Evolutionary conservation across 768 basidiomycete genomes (phyloP).

Genomic region (Pleurotus eryngii): DNA sequence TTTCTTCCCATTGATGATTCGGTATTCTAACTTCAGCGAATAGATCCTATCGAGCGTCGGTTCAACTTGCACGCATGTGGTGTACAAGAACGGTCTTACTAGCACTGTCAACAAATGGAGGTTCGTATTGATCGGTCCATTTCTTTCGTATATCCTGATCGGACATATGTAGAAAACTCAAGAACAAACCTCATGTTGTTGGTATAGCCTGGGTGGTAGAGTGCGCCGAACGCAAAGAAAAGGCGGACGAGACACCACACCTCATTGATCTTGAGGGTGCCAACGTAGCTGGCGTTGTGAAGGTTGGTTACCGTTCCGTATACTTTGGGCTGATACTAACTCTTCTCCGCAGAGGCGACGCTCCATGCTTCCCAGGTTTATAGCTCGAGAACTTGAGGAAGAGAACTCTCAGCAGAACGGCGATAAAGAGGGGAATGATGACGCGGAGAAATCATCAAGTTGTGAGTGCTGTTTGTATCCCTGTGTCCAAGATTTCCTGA

Average conservation of each 20-base stretch:
- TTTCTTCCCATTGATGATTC: not conserved
- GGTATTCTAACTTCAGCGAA: not conserved
- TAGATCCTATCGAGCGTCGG: conserved; percentile 66
- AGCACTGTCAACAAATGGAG: conserved; percentile 73
- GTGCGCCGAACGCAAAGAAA: conserved; percentile 66
- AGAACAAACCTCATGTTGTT: conserved; percentile 71
- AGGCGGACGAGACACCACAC: conserved; percentile 63
- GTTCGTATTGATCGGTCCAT: conserved; percentile 29
- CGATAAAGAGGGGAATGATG: not conserved
- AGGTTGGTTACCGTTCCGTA: conserved; percentile 39
- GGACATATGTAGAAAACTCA: conserved; percentile 41
- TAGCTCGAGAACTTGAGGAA: conserved; percentile 29
- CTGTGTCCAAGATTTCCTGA: not conserved
- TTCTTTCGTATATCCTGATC: not conserved
- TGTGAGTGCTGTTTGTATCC: not conserved
- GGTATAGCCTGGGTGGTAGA: conserved; percentile 90
- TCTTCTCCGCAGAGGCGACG: conserved; percentile 53
- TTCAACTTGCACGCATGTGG: conserved; percentile 76
- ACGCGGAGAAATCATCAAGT: not conserved
- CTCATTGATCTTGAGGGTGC: conserved; percentile 59
- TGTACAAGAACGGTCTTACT: conserved; percentile 79
- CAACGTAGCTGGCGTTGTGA: conserved; percentile 58
- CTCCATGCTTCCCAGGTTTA: conserved; percentile 66
- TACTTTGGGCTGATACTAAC: not conserved
- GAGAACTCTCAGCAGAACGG: not conserved